Conservation (phyloP, 2,329 filamentous ascomycete genomes). For the Biscogniauxia marginata region DNA sequence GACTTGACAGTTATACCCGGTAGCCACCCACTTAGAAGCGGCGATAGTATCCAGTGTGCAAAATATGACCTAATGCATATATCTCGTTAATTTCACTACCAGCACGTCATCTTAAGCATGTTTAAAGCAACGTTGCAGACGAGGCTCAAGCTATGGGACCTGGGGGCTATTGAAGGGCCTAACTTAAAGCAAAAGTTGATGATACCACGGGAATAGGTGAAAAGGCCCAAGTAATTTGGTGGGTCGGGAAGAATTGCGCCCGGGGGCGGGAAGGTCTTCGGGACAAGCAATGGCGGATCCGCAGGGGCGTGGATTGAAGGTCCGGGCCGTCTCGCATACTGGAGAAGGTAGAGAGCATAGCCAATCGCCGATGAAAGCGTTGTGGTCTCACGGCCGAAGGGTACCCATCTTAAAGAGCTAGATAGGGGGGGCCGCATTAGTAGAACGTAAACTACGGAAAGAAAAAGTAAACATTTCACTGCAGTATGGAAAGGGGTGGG, state of each 20-base stretch:
- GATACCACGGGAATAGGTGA: neutral
- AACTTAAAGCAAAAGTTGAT: neutral
- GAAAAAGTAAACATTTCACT: neutral
- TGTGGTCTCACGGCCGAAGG: too few species aligned
- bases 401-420: too few species aligned
- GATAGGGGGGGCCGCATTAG: too few species aligned
- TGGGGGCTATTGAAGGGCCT: too few species aligned
- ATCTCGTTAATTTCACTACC: neutral
- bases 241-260: too few species aligned
- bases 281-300: neutral
- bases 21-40: too few species aligned
- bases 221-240: neutral
- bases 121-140: neutral
- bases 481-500: neutral
- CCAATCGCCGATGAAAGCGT: too few species aligned
- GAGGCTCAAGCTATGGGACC: too few species aligned
- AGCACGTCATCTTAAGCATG: neutral
- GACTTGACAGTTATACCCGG: too few species aligned
- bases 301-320: neutral
- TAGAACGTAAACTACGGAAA: too few species aligned
- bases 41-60: too few species aligned
- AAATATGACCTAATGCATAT: too few species aligned
- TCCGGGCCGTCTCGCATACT: neutral
- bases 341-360: neutral
- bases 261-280: neutral